phyloP scores from a whole-genome alignment of 2,329 filamentous ascomycete genomes.

The Claviceps cyperi region DNA sequence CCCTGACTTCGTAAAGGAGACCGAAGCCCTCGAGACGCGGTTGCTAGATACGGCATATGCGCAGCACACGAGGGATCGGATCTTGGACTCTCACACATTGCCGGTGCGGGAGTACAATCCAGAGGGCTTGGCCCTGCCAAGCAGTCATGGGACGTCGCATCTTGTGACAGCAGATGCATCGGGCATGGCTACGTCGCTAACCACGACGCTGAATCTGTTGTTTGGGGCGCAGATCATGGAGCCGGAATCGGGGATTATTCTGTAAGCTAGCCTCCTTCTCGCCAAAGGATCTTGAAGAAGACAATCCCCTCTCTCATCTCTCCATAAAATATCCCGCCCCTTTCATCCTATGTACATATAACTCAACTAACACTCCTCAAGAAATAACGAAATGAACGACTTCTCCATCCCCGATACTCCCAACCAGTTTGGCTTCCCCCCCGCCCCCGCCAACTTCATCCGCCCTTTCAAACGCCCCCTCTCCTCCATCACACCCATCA shows the following conservation, averaged over 20 bases:
- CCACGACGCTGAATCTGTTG: slow-evolving; percentile 76
- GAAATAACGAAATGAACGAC: slow-evolving; percentile 57
- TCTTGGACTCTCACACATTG: slow-evolving; percentile 57
- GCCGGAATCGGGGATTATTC: slow-evolving; percentile 67
- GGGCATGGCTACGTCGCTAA: slow-evolving; percentile 67
- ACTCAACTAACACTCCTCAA: slow-evolving; percentile 6
- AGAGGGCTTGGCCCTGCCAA: slow-evolving; percentile 45
- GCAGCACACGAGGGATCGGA: slow-evolving; percentile 44
- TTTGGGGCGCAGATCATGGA: slow-evolving; percentile 73
- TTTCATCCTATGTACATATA: not conserved
- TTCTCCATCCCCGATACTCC: slow-evolving; percentile 67
- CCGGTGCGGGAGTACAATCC: slow-evolving; percentile 65
- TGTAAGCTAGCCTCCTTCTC: slow-evolving; percentile 23
- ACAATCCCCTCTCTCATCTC: not conserved
- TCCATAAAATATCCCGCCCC: not conserved
- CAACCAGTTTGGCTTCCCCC: slow-evolving; percentile 78
- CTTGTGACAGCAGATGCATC: slow-evolving; percentile 55
- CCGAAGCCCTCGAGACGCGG: slow-evolving; percentile 47
- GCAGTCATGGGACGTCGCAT: slow-evolving; percentile 62
- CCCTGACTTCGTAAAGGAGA: slow-evolving; percentile 53
- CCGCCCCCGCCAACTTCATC: slow-evolving; percentile 69
- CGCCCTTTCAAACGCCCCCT: slow-evolving; percentile 68
- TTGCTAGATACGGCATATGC: slow-evolving; percentile 53
- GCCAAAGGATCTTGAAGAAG: not conserved
- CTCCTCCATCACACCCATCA: slow-evolving; percentile 68